Percentiles rank a stretch among this genome's conserved stretches.
These are phyloP conservation scores for Boletus coccyginus DNA, from an alignment of 768 basidiomycete genomes.

Conservation along the genomic window DNA sequence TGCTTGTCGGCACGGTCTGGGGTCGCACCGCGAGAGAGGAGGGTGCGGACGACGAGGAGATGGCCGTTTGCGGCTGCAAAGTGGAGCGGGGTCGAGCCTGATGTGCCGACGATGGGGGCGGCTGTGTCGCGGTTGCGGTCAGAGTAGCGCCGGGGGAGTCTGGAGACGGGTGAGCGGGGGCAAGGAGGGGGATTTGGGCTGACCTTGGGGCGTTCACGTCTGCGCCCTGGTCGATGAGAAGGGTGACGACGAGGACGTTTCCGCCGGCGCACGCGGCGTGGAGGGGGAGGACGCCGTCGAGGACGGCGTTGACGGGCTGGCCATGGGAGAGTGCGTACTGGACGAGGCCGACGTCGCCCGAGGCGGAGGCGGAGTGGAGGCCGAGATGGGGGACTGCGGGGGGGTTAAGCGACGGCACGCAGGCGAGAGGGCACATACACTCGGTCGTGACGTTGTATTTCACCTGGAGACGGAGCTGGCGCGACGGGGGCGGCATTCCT, in stretches of 20 bases:
- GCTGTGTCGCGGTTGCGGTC: constrained; percentile 64
- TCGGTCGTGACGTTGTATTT: constrained; percentile 56
- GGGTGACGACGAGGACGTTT: constrained; percentile 79
- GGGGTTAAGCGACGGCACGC: neutral
- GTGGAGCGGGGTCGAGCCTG: constrained; percentile 93
- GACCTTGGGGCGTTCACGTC: constrained; percentile 96
- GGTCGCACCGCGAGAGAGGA: constrained; percentile 83
- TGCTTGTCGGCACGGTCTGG: constrained; percentile 86
- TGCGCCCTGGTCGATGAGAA: constrained; percentile 91
- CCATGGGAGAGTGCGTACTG: constrained; percentile 91
- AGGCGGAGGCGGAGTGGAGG: constrained; percentile 72
- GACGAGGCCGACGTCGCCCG: constrained; percentile 90
- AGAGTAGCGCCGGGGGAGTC: constrained; percentile 73
- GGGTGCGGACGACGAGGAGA: constrained; percentile 66
- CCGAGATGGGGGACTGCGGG: constrained; percentile 68
- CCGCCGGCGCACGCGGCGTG: constrained; percentile 95
- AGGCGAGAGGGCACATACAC: constrained; percentile 29
- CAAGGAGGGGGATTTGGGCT: constrained; percentile 22
- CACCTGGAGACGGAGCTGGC: constrained; percentile 39
- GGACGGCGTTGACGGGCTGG: constrained; percentile 93
- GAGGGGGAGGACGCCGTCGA: constrained; percentile 94
- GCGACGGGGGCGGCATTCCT: constrained; percentile 35
- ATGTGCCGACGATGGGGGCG: constrained; percentile 71
- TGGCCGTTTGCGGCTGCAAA: constrained; percentile 97
- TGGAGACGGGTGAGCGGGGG: constrained; percentile 27